These are phyloP conservation scores for Dictyostelium discoideum DNA, from an alignment of 78 protist genomes.

Conservation along the genomic window DNA sequence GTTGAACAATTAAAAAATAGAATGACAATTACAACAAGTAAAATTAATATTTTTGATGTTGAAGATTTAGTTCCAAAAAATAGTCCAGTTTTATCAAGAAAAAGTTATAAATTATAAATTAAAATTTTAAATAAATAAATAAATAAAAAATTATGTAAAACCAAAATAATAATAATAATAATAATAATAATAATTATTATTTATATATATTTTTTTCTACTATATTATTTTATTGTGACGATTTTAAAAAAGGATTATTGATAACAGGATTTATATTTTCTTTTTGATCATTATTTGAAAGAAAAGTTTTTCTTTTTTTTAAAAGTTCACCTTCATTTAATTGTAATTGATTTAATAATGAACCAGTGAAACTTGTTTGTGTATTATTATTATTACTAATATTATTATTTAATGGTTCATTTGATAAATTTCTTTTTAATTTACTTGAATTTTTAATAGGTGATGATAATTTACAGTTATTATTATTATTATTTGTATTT, in stretches of 20 bases:
- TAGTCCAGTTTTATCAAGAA: neutral
- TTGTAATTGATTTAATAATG: constrained; percentile 9
- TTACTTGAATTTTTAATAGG: neutral
- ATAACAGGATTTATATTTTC: neutral
- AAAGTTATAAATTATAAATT: neutral
- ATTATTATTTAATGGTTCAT: neutral
- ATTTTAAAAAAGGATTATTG: neutral
- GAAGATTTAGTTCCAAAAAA: constrained; percentile 42
- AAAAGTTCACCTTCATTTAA: neutral
- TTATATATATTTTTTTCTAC: too few species aligned
- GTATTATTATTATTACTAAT: neutral
- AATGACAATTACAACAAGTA: neutral
- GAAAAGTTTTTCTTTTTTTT: constrained; percentile 10
- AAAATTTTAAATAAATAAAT: neutral
- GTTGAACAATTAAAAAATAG: constrained; percentile 46
- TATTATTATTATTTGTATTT: neutral
- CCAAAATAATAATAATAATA: too few species aligned
- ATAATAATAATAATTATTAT: too few species aligned
- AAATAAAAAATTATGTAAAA: neutral
- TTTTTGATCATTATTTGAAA: neutral
- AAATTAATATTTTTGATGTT: constrained; percentile 6
- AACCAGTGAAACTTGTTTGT: neutral
- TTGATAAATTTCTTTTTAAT: constrained; percentile 2
- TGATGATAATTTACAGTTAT: neutral
- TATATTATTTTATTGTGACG: neutral